Percentiles rank a stretch among this genome's conserved stretches.
These are phyloP conservation scores for Gossypium gossypioides DNA, from an alignment of 441 rosid genomes.

Conservation along the genomic window DNA sequence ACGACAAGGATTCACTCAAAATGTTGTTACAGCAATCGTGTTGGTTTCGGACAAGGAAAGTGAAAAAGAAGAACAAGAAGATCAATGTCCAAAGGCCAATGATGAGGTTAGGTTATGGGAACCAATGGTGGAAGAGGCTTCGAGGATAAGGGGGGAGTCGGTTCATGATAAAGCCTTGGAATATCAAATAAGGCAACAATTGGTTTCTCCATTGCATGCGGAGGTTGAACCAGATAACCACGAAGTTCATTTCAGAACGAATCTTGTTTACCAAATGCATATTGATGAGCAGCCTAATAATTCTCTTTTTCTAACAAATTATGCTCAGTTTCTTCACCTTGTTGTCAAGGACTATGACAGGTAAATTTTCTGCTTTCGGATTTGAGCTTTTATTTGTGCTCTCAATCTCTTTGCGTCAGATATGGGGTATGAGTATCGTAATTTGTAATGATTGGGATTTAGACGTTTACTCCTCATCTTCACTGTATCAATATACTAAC, in stretches of 20 bases:
- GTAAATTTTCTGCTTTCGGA: constrained; percentile 19
- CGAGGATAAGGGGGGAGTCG: constrained; percentile 20
- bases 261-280: constrained; percentile 43
- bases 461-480: no score
- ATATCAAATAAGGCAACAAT: constrained; percentile 23
- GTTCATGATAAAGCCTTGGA: constrained; percentile 22
- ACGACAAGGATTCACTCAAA: not conserved
- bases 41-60: no score
- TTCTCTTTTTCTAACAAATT: constrained; percentile 53
- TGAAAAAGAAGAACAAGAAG: not conserved
- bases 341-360: constrained; percentile 55
- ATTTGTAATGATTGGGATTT: no score
- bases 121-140: constrained; percentile 40
- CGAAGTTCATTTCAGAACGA: constrained; percentile 38
- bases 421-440: no score
- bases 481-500: no score
- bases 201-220: constrained; percentile 30
- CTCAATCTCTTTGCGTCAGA: no score
- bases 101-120: constrained; percentile 52
- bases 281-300: constrained; percentile 54
- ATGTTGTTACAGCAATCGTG: constrained; percentile 3
- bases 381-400: no score
- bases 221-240: constrained; percentile 42
- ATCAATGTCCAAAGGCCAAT: not conserved
- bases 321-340: constrained; percentile 60